Evolutionary conservation across 805 yeast species (phyloP).

Genomic region (Candida saitoana): DNA sequence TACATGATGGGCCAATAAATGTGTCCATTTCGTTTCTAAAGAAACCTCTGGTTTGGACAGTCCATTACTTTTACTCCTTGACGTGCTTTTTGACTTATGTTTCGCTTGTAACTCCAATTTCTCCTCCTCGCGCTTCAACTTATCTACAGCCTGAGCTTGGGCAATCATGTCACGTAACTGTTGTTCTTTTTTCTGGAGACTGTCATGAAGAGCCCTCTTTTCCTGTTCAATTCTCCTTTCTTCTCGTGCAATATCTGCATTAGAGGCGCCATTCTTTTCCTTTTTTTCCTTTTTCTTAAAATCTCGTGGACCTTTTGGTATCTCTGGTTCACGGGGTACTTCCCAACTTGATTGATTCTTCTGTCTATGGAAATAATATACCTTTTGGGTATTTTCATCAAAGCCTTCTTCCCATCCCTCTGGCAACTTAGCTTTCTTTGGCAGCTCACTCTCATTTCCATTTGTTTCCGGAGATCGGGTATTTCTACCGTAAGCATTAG

Average conservation of each 20-base stretch:
- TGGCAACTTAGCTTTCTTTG: conserved; percentile 41
- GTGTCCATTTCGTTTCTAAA: conserved; percentile 37
- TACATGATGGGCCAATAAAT: conserved; percentile 63
- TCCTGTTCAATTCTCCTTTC: conserved; percentile 31
- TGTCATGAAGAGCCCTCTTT: conserved; percentile 29
- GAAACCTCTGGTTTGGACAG: conserved; percentile 2
- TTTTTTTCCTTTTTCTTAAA: conserved; percentile 4
- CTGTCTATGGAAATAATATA: conserved; percentile 53
- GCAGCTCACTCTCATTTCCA: background rate
- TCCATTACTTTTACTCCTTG: background rate
- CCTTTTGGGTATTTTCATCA: conserved; percentile 40
- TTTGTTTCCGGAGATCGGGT: conserved; percentile 16
- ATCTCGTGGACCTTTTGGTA: conserved; percentile 9
- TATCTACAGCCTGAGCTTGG: conserved; percentile 21
- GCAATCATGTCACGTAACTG: conserved; percentile 33
- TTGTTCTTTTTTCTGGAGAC: conserved; percentile 32
- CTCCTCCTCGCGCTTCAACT: conserved; percentile 7
- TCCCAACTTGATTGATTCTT: conserved; percentile 56
- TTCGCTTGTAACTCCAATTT: conserved; percentile 1
- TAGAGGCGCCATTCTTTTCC: too few relatives aligned
- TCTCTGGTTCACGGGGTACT: conserved; percentile 39
- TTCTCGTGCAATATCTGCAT: conserved; percentile 16
- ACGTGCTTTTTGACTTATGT: background rate
- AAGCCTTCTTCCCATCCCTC: conserved; percentile 63
- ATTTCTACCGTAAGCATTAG: conserved; percentile 16